Conservation (phyloP, 306 rosid genomes). For the Ceratonia siliqua region DNA sequence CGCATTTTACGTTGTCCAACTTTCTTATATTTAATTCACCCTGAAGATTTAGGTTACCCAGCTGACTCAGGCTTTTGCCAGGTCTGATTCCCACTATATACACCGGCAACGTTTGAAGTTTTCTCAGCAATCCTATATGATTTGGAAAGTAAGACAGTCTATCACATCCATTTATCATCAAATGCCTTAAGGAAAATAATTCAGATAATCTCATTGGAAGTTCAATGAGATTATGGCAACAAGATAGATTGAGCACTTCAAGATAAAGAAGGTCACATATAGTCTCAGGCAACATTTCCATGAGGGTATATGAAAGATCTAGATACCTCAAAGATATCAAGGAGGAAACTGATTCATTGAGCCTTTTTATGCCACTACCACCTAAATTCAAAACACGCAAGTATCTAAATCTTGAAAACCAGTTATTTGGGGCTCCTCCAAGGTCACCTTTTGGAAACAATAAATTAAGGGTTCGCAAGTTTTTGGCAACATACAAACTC, state of each 20-base stretch:
- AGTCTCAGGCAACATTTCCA: conserved; percentile 11
- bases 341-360: conserved; percentile 21
- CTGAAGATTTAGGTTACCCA: not conserved
- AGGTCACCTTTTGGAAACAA: conserved; percentile 12
- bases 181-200: conserved; percentile 21
- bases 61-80: not conserved
- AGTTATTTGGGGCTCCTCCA: not conserved
- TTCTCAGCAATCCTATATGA: not conserved
- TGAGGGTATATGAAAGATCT: conserved; percentile 22
- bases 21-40: conserved; percentile 24
- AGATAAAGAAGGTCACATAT: conserved; percentile 26
- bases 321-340: conserved; percentile 24
- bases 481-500: conserved; percentile 25
- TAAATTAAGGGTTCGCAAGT: conserved; percentile 25
- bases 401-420: conserved; percentile 26
- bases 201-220: not conserved
- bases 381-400: conserved; percentile 29
- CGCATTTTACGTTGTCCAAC: conserved; percentile 12
- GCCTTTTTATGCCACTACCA: conserved; percentile 7
- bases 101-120: conserved; percentile 29
- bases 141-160: conserved; percentile 17
- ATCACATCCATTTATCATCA: conserved; percentile 22
- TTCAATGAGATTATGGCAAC: conserved; percentile 22
- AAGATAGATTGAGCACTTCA: conserved; percentile 15
- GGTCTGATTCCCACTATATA: conserved; percentile 9